phyloP scores from a whole-genome alignment of 371 early-diverging fungal species.

The Mucor racemosus region DNA sequence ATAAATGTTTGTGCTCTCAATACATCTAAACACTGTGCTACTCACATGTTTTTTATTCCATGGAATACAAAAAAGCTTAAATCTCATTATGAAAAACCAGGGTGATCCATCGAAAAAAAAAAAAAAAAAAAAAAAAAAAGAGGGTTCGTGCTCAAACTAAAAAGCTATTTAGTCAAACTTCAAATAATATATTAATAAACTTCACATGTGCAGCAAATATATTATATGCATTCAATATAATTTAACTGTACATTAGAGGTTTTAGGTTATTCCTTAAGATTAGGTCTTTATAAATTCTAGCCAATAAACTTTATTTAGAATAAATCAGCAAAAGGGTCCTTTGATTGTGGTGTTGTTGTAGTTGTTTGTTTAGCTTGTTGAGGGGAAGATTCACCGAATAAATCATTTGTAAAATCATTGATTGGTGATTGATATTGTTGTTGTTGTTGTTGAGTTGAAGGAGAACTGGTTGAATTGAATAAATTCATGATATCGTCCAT shows the following conservation, averaged over 20 bases:
- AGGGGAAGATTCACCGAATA: constrained; percentile 17
- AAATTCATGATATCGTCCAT: constrained; percentile 44
- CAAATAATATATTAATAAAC: no score
- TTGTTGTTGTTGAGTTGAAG: constrained; percentile 14
- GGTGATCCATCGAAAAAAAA: neutral
- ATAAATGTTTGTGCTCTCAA: constrained; percentile 1
- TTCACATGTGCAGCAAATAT: no score
- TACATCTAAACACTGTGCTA: neutral
- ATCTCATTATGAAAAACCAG: neutral
- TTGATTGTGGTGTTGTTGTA: constrained; percentile 10
- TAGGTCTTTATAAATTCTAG: no score
- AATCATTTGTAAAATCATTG: constrained; percentile 25
- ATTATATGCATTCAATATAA: no score
- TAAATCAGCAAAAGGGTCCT: constrained; percentile 42
- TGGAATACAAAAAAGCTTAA: neutral
- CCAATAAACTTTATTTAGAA: constrained; percentile 20
- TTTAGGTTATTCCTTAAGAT: no score
- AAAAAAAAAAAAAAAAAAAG: neutral
- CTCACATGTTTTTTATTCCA: constrained; percentile 3
- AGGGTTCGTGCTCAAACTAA: neutral
- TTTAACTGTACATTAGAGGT: no score
- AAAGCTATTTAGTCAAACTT: no score
- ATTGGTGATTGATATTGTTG: constrained; percentile 15
- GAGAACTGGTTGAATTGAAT: constrained; percentile 30
- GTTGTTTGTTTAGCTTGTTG: constrained; percentile 10